These are phyloP conservation scores for Globisporangium spiculum DNA, from an alignment of 352 stramenopile species.

Conservation along the genomic window DNA sequence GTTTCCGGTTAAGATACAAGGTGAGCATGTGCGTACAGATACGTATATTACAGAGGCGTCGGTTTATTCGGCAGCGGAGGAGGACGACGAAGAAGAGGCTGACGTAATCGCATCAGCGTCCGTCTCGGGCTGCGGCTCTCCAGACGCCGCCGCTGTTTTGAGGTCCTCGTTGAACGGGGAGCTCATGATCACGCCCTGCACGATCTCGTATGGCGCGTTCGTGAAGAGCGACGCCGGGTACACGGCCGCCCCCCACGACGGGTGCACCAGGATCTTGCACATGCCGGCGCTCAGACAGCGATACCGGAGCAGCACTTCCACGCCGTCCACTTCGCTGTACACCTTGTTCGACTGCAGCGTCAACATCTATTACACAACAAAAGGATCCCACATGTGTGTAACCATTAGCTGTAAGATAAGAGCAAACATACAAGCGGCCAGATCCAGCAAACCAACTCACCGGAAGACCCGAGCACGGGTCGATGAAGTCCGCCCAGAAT, in stretches of 20 bases:
- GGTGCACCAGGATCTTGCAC: conserved; percentile 97
- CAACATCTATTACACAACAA: conserved; percentile 69
- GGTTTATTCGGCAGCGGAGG: conserved; percentile 3
- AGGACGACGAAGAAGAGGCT: background rate
- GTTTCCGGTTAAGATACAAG: background rate
- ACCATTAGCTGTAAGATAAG: too few relatives aligned
- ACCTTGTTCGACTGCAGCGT: conserved; percentile 92
- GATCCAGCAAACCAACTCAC: conserved; percentile 28
- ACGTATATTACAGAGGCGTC: conserved; percentile 19
- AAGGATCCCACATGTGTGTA: too few relatives aligned
- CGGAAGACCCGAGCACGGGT: conserved; percentile 95
- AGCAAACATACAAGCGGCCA: background rate
- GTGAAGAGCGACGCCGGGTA: conserved; percentile 97
- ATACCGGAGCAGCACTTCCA: conserved; percentile 87
- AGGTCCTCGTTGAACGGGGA: conserved; percentile 25
- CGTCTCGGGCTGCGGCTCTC: conserved; percentile 22
- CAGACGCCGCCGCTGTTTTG: background rate
- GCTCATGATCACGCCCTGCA: conserved; percentile 53
- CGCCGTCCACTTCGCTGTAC: conserved; percentile 95
- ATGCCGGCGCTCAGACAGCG: conserved; percentile 87
- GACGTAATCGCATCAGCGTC: background rate
- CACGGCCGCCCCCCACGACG: conserved; percentile 91
- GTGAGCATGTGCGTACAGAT: background rate
- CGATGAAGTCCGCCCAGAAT: conserved; percentile 97
- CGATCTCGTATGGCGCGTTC: conserved; percentile 85